phyloP scores from a whole-genome alignment of 441 rosid species.

The Kokia cookei region DNA sequence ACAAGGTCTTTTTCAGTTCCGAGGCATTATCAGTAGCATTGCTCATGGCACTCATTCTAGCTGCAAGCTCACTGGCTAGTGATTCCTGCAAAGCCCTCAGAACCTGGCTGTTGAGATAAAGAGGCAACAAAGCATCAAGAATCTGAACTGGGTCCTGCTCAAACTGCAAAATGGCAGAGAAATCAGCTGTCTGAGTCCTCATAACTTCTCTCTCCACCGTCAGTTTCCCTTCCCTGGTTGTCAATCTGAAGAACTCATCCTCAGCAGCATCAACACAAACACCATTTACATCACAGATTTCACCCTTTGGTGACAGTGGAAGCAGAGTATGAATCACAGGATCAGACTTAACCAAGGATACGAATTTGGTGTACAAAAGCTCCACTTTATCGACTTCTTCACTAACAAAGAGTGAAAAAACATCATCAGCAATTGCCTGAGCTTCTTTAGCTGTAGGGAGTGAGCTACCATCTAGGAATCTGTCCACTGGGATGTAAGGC shows the following conservation, averaged over 20 bases:
- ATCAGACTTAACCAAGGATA: slow-evolving; percentile 78
- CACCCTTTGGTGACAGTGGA: slow-evolving; percentile 86
- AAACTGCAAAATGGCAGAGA: slow-evolving; percentile 74
- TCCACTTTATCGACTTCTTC: slow-evolving; percentile 95
- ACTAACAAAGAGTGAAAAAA: slow-evolving; percentile 71
- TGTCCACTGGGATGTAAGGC: slow-evolving; percentile 74
- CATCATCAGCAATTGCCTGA: slow-evolving; percentile 85
- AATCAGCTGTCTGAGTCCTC: slow-evolving; percentile 41
- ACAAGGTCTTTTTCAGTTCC: slow-evolving; percentile 67
- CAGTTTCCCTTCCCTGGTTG: slow-evolving; percentile 83
- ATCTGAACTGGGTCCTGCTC: slow-evolving; percentile 99
- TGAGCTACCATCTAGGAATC: slow-evolving; percentile 43
- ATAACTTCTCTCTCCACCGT: slow-evolving; percentile 66
- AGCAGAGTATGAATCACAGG: slow-evolving; percentile 90
- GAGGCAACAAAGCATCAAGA: slow-evolving; percentile 87
- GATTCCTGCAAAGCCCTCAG: slow-evolving; percentile 95
- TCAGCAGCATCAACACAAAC: slow-evolving; percentile 86
- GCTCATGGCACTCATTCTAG: slow-evolving; percentile 97
- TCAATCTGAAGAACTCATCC: slow-evolving; percentile 84
- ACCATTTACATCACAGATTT: slow-evolving; percentile 79
- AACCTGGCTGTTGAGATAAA: slow-evolving; percentile 87
- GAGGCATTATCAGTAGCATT: slow-evolving; percentile 76
- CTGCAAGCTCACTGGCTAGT: slow-evolving; percentile 84
- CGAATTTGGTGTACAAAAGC: slow-evolving; percentile 85
- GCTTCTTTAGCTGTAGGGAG: slow-evolving; percentile 93